Evolutionary conservation across 2,329 filamentous ascomycete genomes (phyloP), one percentile per base, ranked within the genome.

Genomic region (Fusarium sp.): DNA sequence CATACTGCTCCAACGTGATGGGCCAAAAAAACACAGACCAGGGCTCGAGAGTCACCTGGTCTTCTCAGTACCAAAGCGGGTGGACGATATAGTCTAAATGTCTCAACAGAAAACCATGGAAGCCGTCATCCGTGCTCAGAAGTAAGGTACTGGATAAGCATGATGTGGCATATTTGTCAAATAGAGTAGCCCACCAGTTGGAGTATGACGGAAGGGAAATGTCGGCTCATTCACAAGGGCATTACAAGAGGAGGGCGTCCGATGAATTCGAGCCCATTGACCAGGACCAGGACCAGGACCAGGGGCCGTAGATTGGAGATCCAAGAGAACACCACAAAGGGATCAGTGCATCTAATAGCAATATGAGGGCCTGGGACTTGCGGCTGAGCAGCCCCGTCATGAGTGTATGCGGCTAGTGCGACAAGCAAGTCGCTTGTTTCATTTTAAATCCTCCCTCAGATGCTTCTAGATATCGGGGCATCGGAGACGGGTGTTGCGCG

Each of bases 391-490:
- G 56, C 45, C 56, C 49, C 60, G 39, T 40, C 35, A 44, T 19
- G 53, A 35, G n/a, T 33, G 56, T 48, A 63, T 72, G 60, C 62
- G 67, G 67, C 58, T 63, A 65, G 62, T 69, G 67, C 69, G 68
- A 65, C 65, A 56, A 69, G 49, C 51, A 47, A 58, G 56, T 65
- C 67, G 62, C 56, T 60, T 43, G 56, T 56, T 65, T 66, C 41
- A 69, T 62, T 60, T 45, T 28, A 32, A 56, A 44, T 39, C 22
- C 11, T 15, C 40, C 43, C 54, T 63, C 35, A 49, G 22, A 62
- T 47, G 43, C 45, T 45, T 33, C 33, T 62, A 45, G 39, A 46
- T 30, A 30, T 56, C 56, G 22, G 48, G 28, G 28, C 28, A 30
- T 30, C 28, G 28, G 28, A 30, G 40, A 44, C 55, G 43, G 50